phyloP scores from a whole-genome alignment of 495 filamentous ascomycete species.

The Neurospora discreta region DNA sequence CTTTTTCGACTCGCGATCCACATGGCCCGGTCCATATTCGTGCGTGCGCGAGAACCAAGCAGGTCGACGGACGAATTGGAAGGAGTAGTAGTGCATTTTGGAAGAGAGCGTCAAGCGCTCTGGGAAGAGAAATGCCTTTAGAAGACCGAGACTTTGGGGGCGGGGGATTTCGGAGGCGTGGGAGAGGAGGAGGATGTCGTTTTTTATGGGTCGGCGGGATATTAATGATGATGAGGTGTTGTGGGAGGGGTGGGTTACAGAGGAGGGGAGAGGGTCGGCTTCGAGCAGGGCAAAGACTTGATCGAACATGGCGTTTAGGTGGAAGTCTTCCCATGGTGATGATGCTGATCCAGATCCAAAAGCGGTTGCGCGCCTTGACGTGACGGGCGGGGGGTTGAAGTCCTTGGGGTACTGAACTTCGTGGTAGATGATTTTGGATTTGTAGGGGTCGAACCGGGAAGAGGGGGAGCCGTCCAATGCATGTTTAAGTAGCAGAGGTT shows the following conservation, averaged over 20 bases:
- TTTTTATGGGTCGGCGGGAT: conserved; percentile 12
- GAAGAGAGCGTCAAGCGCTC: conserved; percentile 40
- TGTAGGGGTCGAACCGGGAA: conserved; percentile 27
- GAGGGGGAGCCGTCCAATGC: conserved; percentile 22
- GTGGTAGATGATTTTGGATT: conserved; percentile 44
- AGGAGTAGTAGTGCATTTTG: conserved; percentile 46
- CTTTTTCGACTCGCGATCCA: conserved; percentile 29
- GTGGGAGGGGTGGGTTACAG: background rate
- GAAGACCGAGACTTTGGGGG: conserved; percentile 29
- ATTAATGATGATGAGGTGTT: background rate
- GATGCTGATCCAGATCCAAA: too few species aligned
- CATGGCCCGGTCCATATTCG: conserved; percentile 12
- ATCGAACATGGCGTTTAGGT: conserved; percentile 39
- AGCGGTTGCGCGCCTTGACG: too few species aligned
- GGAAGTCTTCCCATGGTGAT: conserved; percentile 29
- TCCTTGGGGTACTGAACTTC: conserved; percentile 32
- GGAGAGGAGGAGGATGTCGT: conserved; percentile 35
- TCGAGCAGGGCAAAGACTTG: conserved; percentile 35
- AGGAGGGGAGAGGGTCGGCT: too few species aligned
- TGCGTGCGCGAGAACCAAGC: background rate
- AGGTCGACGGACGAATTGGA: conserved; percentile 20
- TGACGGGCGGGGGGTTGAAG: conserved; percentile 17
- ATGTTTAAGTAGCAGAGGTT: conserved; percentile 32
- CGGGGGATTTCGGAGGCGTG: conserved; percentile 46
- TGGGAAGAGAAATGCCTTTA: conserved; percentile 40